A percentile compares a stretch with the other conserved stretches of the same genome.
Conservation (phyloP, 164 flowering plant species). For the Saururus chinensis region DNA sequence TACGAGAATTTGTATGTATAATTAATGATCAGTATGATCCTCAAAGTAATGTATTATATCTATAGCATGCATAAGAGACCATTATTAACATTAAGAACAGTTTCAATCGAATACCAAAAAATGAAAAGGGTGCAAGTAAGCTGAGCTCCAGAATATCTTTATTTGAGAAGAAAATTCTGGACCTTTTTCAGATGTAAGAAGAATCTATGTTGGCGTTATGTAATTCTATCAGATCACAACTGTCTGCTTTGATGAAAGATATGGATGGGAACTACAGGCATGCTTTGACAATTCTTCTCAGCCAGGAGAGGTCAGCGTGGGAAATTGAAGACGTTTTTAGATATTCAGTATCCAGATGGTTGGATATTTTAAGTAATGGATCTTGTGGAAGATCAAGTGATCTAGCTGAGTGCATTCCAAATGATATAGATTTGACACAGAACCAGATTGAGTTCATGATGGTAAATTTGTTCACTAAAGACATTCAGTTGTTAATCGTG, state of each 20-base stretch:
- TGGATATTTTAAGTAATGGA: neutral
- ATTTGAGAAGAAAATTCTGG: slow-evolving; percentile 58
- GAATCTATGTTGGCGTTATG: slow-evolving; percentile 75
- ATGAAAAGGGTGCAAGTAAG: slow-evolving; percentile 59
- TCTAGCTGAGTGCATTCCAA: slow-evolving; percentile 1
- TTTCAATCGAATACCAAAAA: slow-evolving; percentile 54
- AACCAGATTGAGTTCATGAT: slow-evolving; percentile 33
- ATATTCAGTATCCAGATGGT: slow-evolving; percentile 3
- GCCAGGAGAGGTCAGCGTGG: slow-evolving; percentile 45
- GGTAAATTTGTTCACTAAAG: slow-evolving; percentile 35
- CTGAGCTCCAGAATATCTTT: slow-evolving; percentile 36
- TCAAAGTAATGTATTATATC: too few species aligned
- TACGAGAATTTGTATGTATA: too few species aligned
- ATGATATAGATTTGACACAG: slow-evolving; percentile 19
- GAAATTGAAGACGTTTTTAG: slow-evolving; percentile 23
- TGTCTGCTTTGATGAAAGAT: slow-evolving; percentile 56
- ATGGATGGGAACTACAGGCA: slow-evolving; percentile 38
- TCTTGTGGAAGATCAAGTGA: neutral
- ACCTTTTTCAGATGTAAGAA: slow-evolving; percentile 72
- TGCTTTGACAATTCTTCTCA: slow-evolving; percentile 25
- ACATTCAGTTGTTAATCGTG: slow-evolving; percentile 44
- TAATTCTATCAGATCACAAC: slow-evolving; percentile 63
- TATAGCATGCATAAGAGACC: too few species aligned
- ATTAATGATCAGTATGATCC: too few species aligned
- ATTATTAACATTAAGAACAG: slow-evolving; percentile 65